Evolutionary conservation across 495 filamentous ascomycete genomes (phyloP), one percentile per base, ranked within the genome.

Genomic region (Cercophora scortea): DNA sequence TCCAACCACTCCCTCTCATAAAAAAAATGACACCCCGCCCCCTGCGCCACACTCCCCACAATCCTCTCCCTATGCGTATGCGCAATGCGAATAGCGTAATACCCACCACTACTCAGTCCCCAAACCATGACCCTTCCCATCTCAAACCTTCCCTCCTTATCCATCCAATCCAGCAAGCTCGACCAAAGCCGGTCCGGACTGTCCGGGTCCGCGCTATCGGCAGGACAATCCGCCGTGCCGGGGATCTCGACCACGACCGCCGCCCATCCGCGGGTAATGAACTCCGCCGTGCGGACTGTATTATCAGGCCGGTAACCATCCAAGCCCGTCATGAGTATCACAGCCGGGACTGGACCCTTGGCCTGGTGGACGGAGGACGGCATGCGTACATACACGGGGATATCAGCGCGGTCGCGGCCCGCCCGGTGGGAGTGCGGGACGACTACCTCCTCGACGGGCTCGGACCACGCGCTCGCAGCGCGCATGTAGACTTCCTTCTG

Each of bases 241-340:
- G 87, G 88, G 52, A 92, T 88, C 68, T 92, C 88, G 19, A 80
- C 75, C 32, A 87, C 71, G 4, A 89, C 72, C 1, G 64, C 70
- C 19, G 65, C 83, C 81, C 77, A 86, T 17, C 77, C 81, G 53
- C 77, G 80, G 48, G 70, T 65, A 10, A 81, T 60, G 56, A 83
- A 87, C 65, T 86, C 83, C 36, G 87, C 76, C 49, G 77, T 81
- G 36, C 86, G 81, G 39, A 79, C 73, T n/a, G 83, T 85, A 62
- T 90, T 87, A 59, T 92, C 88, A 0, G 86, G 85, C 12, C 87
- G 69, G 60, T 92, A 89, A 9, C 88, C 88, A 57, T 92, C 88
- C 12, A 92, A 72, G 0, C 88, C 87, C 0, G 84, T 89, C 70
- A 90, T 77, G 34, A 90, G 74, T 16, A 92, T 67, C 4, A 92